These are phyloP conservation scores for Mycena galericulata DNA, from an alignment of 768 basidiomycete genomes.

Conservation along the genomic window DNA sequence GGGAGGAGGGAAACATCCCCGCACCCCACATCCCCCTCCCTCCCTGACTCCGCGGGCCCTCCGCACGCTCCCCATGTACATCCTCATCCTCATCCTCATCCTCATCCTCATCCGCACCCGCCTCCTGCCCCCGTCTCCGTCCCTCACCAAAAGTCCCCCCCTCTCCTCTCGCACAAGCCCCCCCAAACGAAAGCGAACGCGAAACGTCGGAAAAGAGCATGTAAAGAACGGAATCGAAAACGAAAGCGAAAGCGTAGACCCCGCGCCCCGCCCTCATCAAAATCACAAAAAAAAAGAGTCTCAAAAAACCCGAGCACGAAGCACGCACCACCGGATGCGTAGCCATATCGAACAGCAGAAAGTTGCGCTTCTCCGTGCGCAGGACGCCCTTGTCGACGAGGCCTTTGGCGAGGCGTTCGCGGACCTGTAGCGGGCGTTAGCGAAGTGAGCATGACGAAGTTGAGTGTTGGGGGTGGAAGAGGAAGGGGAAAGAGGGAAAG, in stretches of 20 bases:
- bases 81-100: neutral
- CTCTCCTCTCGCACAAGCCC: too few relatives aligned
- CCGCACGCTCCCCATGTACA: neutral
- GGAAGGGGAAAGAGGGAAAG: neutral
- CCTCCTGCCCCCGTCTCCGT: neutral
- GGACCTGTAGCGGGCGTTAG: slow-evolving; percentile 69
- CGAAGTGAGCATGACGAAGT: neutral
- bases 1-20: too few relatives aligned
- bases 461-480: too few relatives aligned
- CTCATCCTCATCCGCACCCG: neutral
- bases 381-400: slow-evolving; percentile 98
- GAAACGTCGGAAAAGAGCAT: too few relatives aligned
- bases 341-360: slow-evolving; percentile 99
- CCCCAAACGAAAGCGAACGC: too few relatives aligned
- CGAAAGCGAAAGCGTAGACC: too few relatives aligned
- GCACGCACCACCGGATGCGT: slow-evolving; percentile 87
- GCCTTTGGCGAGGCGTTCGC: slow-evolving; percentile 96
- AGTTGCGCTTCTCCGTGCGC: slow-evolving; percentile 99
- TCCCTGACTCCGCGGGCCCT: neutral
- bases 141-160: neutral
- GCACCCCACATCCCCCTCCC: too few relatives aligned
- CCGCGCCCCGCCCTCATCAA: too few relatives aligned
- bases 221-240: too few relatives aligned
- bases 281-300: too few relatives aligned
- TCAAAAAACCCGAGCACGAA: too few relatives aligned